A percentile compares a stretch with the other conserved stretches of the same genome.
These are phyloP conservation scores for Fusarium sp. DNA, from an alignment of 2,329 filamentous ascomycete genomes.

Conservation along the genomic window DNA sequence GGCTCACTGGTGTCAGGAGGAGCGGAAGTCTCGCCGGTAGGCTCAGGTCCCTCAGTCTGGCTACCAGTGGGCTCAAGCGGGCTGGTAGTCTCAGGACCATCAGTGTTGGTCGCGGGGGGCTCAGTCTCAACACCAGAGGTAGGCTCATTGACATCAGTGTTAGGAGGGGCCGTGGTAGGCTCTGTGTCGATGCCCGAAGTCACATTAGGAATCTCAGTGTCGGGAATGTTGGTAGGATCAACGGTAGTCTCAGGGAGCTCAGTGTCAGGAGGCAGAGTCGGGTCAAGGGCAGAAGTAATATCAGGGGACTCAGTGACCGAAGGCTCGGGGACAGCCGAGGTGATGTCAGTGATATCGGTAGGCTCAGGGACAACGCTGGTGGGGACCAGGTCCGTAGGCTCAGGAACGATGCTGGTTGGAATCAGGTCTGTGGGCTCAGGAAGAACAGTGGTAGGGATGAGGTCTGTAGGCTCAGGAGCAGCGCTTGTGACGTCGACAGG, in stretches of 20 bases:
- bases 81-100: constrained; percentile 25
- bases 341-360: constrained; percentile 22
- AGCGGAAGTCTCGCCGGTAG: not conserved
- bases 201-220: constrained; percentile 10
- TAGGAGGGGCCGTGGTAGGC: constrained; percentile 4
- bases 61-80: constrained; percentile 7
- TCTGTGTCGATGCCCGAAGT: constrained; percentile 12
- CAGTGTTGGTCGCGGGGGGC: constrained; percentile 21
- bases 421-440: constrained; percentile 23
- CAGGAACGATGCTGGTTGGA: not conserved
- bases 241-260: not conserved
- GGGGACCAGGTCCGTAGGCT: constrained; percentile 6
- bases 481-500: constrained; percentile 14
- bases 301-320: constrained; percentile 27
- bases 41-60: not conserved
- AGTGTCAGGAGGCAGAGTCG: not conserved
- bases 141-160: constrained; percentile 15
- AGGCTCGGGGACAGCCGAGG: constrained; percentile 20
- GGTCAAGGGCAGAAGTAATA: constrained; percentile 25
- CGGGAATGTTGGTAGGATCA: constrained; percentile 20
- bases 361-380: constrained; percentile 19
- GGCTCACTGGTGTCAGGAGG: not conserved
- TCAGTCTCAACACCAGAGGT: constrained; percentile 16
- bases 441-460: constrained; percentile 2
- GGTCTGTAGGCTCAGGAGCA: constrained; percentile 24